Percentiles rank a stretch among this genome's conserved stretches.
These are phyloP conservation scores for Calonectria hongkongensis DNA, from an alignment of 2,329 filamentous ascomycete genomes.

Conservation along the genomic window DNA sequence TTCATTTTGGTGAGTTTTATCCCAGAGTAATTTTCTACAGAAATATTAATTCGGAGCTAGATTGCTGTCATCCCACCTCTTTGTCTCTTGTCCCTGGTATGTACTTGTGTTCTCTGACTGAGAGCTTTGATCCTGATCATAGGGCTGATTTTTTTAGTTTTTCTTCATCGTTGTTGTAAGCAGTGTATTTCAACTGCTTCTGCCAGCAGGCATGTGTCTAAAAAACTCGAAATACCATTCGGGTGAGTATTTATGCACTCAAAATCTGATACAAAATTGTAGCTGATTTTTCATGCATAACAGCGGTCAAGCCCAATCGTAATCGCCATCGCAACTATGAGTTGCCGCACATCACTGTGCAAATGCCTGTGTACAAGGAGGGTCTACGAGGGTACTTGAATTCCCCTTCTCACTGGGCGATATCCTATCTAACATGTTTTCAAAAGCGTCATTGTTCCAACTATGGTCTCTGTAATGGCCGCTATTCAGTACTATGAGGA, in stretches of 20 bases:
- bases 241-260: conserved; percentile 32
- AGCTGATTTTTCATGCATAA: background rate
- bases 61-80: conserved; percentile 47
- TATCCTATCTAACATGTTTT: background rate
- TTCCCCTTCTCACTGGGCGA: too few relatives aligned
- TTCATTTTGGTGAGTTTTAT: conserved; percentile 42
- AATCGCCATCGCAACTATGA: conserved; percentile 58
- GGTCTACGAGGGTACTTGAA: conserved; percentile 48
- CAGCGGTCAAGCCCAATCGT: conserved; percentile 53
- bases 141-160: conserved; percentile 35
- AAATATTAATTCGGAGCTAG: background rate
- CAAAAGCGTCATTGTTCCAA: conserved; percentile 69
- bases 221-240: conserved; percentile 54
- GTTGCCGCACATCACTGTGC: conserved; percentile 66
- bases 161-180: conserved; percentile 55
- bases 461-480: conserved; percentile 72
- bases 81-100: conserved; percentile 44
- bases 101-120: background rate
- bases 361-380: conserved; percentile 68
- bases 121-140: background rate
- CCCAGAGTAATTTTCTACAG: background rate
- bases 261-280: background rate
- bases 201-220: conserved; percentile 51
- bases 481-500: conserved; percentile 76
- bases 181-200: conserved; percentile 50